Percentiles rank a stretch among this genome's conserved stretches.
Evolutionary conservation across 352 stramenopile species (phyloP).

Genomic region (Pythium apleroticum): DNA sequence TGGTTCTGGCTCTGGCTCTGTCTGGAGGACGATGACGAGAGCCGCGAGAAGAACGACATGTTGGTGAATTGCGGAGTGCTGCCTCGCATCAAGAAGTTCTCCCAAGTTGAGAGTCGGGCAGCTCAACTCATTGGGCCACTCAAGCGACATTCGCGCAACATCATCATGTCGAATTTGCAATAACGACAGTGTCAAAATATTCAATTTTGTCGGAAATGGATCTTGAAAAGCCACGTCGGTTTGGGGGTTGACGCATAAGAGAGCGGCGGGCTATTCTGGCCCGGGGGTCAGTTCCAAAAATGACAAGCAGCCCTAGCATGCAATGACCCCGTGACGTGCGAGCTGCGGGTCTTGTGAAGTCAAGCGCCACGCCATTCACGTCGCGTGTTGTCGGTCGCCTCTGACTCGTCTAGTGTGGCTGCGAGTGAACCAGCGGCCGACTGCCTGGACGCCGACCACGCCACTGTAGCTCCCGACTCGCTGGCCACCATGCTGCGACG

Average conservation of each 20-base stretch:
- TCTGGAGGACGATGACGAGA: constrained; percentile 33
- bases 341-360: neutral
- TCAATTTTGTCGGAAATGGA: constrained; percentile 7
- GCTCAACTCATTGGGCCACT: neutral
- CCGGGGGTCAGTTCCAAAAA: neutral
- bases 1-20: constrained; percentile 46
- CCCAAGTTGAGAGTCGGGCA: neutral
- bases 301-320: neutral
- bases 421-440: neutral
- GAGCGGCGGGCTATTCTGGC: constrained; percentile 4
- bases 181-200: neutral
- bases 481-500: constrained; percentile 25
- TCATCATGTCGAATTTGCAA: constrained; percentile 7
- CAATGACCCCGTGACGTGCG: neutral
- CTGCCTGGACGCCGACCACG: neutral
- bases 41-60: constrained; percentile 62
- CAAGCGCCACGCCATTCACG: neutral
- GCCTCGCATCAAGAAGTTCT: constrained; percentile 4
- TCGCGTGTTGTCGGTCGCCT: neutral
- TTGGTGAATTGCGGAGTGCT: neutral
- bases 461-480: neutral
- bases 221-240: constrained; percentile 12
- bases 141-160: constrained; percentile 24
- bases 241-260: neutral
- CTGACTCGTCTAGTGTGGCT: neutral